Percentiles rank a stretch among this genome's conserved stretches.
phyloP scores from a whole-genome alignment of 2,329 filamentous ascomycete genomes.

The Colletotrichum coccodes region DNA sequence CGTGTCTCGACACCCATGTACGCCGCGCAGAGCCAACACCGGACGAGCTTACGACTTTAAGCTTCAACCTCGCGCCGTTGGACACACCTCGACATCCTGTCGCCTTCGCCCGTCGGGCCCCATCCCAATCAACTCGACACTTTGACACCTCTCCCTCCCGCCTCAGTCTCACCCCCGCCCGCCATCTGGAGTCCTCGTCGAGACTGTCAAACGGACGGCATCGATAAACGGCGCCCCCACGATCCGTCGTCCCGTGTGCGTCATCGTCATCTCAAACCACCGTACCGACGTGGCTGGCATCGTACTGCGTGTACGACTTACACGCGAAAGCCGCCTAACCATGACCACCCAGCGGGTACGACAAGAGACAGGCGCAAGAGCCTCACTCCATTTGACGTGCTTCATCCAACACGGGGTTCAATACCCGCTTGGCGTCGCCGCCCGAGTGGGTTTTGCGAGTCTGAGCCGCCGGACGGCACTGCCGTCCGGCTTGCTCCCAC shows the following conservation, averaged over 20 bases:
- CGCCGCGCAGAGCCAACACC: background rate
- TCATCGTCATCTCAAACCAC: background rate
- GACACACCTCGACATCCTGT: background rate
- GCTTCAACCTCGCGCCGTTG: background rate
- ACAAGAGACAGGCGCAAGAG: constrained; percentile 6
- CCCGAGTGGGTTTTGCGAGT: background rate
- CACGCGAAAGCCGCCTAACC: background rate
- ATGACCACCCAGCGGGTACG: background rate
- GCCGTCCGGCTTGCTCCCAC: constrained; percentile 6
- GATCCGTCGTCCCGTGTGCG: background rate
- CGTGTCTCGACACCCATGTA: background rate
- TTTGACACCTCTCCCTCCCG: background rate
- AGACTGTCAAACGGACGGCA: too few relatives aligned
- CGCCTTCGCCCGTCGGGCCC: background rate
- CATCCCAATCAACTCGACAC: background rate
- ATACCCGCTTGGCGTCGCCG: constrained; percentile 15
- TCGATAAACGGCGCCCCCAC: background rate
- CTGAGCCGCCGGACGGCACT: constrained; percentile 1
- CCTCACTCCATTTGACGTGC: background rate
- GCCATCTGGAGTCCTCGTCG: background rate
- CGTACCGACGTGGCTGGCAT: background rate
- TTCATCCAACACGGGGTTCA: background rate
- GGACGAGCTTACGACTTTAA: constrained; percentile 23
- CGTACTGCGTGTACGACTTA: background rate
- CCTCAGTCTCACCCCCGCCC: background rate